A percentile compares a stretch with the other conserved stretches of the same genome.
phyloP scores from a whole-genome alignment of 2,329 filamentous ascomycete genomes.

The Colletotrichum paranaense region DNA sequence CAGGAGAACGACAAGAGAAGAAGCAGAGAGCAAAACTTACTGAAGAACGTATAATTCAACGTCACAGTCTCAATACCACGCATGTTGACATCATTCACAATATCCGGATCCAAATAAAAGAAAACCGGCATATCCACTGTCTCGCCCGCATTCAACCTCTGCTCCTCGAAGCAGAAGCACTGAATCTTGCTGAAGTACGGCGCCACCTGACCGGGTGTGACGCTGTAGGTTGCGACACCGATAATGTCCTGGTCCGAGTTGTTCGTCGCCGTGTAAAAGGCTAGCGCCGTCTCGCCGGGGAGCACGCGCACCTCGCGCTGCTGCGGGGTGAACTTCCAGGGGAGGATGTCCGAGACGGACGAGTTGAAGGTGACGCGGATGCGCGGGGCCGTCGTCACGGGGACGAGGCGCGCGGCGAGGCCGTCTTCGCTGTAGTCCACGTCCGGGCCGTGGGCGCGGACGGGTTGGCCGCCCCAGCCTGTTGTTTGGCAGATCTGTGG shows the following conservation, averaged over 20 bases:
- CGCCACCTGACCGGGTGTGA: conserved; percentile 94
- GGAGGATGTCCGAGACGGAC: conserved; percentile 92
- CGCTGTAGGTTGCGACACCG: conserved; percentile 96
- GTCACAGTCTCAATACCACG: conserved; percentile 94
- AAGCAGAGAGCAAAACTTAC: conserved; percentile 63
- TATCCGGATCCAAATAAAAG: conserved; percentile 97
- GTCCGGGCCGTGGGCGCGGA: conserved; percentile 76
- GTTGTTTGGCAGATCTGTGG: conserved; percentile 82
- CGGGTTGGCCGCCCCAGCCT: conserved; percentile 92
- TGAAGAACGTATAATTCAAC: conserved; percentile 97
- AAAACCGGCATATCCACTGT: conserved; percentile 99
- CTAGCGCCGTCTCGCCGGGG: conserved; percentile 94
- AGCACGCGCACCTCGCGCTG: conserved; percentile 96
- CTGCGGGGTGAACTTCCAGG: conserved; percentile 97
- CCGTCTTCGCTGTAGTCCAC: conserved; percentile 64
- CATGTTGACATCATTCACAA: conserved; percentile 93
- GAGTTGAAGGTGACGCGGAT: conserved; percentile 97
- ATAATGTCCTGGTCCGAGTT: conserved; percentile 92
- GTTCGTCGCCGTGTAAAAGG: conserved; percentile 98
- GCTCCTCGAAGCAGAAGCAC: conserved; percentile 99
- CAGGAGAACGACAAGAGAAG: not conserved
- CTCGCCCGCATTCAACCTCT: conserved; percentile 93
- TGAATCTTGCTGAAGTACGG: conserved; percentile 99
- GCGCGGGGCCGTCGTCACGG: conserved; percentile 83
- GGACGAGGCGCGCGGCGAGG: conserved; percentile 80